Percentiles rank a stretch among this genome's conserved stretches.
Evolutionary conservation across 2,329 filamentous ascomycete species (phyloP).

Genomic region (Fusarium subtropicale): DNA sequence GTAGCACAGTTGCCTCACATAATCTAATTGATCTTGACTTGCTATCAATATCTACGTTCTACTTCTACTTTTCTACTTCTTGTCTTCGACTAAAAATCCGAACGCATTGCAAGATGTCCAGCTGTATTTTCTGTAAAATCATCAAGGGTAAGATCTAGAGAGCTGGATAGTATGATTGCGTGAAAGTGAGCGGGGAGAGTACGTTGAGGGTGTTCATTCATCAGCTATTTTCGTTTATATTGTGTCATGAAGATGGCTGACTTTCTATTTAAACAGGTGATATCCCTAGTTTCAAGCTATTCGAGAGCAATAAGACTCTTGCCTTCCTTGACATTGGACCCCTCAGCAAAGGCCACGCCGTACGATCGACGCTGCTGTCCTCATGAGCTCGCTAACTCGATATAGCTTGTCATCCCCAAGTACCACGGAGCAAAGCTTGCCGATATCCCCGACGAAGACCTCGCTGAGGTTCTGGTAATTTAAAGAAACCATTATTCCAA

Average conservation of each 20-base stretch:
- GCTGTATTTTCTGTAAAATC: slow-evolving; percentile 98
- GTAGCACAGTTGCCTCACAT: slow-evolving; percentile 3
- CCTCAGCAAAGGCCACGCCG: slow-evolving; percentile 87
- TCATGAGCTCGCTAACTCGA: slow-evolving; percentile 13
- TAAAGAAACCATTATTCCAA: no score
- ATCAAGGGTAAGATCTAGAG: slow-evolving; percentile 76
- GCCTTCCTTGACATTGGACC: slow-evolving; percentile 98
- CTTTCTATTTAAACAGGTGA: slow-evolving; percentile 70
- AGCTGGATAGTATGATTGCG: slow-evolving; percentile 4
- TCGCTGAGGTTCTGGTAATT: slow-evolving; percentile 82
- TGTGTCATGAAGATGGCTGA: slow-evolving; percentile 8
- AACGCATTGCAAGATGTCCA: slow-evolving; percentile 23
- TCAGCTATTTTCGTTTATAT: slow-evolving; percentile 10
- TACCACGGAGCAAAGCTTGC: slow-evolving; percentile 90
- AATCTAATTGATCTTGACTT: slow-evolving; percentile 1
- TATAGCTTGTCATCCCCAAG: slow-evolving; percentile 94
- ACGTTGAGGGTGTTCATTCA: slow-evolving; percentile 26
- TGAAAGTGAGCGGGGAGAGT: slow-evolving; percentile 23
- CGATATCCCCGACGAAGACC: slow-evolving; percentile 91
- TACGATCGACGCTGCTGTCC: slow-evolving; percentile 58
- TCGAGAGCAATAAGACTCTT: slow-evolving; percentile 91
- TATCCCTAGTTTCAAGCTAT: slow-evolving; percentile 96
- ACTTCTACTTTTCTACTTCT: not conserved
- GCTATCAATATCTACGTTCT: not conserved
- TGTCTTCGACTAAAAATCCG: not conserved